Conservation (phyloP, 441 rosid species). For the Pelargonium citronellum region DNA sequence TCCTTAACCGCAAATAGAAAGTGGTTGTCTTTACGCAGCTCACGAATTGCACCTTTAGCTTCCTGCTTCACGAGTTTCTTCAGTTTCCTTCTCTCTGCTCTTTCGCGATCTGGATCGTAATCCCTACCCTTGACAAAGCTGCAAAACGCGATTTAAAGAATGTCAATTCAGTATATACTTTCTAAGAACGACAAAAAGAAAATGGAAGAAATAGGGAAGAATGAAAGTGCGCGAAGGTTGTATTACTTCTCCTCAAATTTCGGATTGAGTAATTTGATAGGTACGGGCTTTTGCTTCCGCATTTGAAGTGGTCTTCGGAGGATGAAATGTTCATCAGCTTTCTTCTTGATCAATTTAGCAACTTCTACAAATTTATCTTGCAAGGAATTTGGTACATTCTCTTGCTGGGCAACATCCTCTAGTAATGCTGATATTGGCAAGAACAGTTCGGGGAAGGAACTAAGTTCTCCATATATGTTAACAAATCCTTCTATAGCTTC, state of each 20-base stretch:
- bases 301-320: conserved; percentile 65
- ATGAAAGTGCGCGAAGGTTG: not conserved
- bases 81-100: conserved; percentile 57
- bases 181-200: not conserved
- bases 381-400: conserved; percentile 45
- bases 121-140: conserved; percentile 82
- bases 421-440: conserved; percentile 47
- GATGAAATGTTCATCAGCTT: conserved; percentile 37
- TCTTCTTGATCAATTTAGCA: conserved; percentile 48
- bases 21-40: conserved; percentile 72
- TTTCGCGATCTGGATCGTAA: conserved; percentile 77
- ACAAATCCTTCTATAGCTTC: conserved; percentile 62
- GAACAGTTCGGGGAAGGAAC: conserved; percentile 73
- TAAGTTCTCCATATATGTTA: conserved; percentile 42
- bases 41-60: conserved; percentile 67
- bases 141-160: conserved; percentile 31
- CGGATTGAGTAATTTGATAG: conserved; percentile 63
- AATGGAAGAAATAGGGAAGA: not conserved
- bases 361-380: conserved; percentile 45
- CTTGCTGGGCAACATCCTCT: conserved; percentile 45
- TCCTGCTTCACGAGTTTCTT: conserved; percentile 47
- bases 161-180: not conserved
- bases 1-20: conserved; percentile 59
- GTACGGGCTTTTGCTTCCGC: conserved; percentile 67
- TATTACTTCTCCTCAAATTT: conserved; percentile 76